A percentile compares a stretch with the other conserved stretches of the same genome.
These are phyloP conservation scores for Exidia glandulosa DNA, from an alignment of 768 basidiomycete species.

Conservation along the genomic window DNA sequence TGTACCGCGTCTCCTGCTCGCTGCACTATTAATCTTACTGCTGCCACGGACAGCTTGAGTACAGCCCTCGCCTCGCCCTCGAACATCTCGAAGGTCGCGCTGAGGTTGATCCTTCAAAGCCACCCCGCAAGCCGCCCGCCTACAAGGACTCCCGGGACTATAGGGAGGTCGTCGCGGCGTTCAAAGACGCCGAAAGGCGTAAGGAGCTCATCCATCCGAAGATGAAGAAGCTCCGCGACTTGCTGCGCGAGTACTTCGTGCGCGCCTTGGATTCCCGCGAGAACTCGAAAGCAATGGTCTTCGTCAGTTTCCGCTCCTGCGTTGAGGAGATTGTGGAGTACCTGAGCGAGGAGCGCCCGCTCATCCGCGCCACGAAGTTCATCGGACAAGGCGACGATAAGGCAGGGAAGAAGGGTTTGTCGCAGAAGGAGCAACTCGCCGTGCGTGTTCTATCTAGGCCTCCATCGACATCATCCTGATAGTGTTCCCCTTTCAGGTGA, in stretches of 20 bases:
- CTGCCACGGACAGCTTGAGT: constrained; percentile 75
- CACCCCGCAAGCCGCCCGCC: constrained; percentile 17
- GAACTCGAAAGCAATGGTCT: constrained; percentile 81
- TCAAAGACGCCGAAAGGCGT: constrained; percentile 41
- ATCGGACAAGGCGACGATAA: constrained; percentile 86
- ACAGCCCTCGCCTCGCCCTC: background rate
- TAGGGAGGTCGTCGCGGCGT: constrained; percentile 52
- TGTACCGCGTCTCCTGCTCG: constrained; percentile 12
- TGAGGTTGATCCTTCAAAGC: constrained; percentile 15
- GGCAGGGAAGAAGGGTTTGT: constrained; percentile 75
- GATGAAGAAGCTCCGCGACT: constrained; percentile 67
- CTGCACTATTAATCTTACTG: background rate
- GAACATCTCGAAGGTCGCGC: background rate
- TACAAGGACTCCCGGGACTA: constrained; percentile 35
- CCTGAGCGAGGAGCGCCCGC: constrained; percentile 62
- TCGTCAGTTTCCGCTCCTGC: constrained; percentile 79
- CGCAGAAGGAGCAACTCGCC: constrained; percentile 84
- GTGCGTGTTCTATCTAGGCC: constrained; percentile 28
- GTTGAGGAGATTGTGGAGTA: constrained; percentile 85
- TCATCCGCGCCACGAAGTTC: constrained; percentile 76
- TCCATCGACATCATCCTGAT: constrained; percentile 3
- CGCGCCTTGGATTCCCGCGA: constrained; percentile 32
- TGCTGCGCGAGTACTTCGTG: constrained; percentile 74
- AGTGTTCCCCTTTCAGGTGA: constrained; percentile 41
- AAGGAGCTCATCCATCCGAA: constrained; percentile 65